A percentile compares a stretch with the other conserved stretches of the same genome.
Conservation (phyloP, 768 basidiomycete genomes). For the Amanita rubescens region DNA sequence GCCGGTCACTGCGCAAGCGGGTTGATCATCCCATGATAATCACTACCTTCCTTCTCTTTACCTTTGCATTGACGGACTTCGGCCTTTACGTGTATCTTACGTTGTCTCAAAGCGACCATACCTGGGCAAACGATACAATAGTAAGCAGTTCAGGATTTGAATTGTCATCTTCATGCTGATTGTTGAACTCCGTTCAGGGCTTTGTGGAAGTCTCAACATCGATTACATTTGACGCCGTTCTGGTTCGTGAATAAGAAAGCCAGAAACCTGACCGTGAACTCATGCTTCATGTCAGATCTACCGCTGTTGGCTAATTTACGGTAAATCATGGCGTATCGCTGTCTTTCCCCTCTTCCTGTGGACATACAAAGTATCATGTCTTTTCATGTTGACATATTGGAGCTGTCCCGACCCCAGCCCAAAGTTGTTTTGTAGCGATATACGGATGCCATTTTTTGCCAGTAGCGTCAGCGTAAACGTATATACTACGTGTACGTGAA, state of each 20-base stretch:
- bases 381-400: not conserved
- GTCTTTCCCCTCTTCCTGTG: not conserved
- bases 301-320: slow-evolving; percentile 3
- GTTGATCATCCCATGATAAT: not conserved
- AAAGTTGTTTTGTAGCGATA: not conserved
- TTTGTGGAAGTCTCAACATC: not conserved
- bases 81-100: not conserved
- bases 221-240: not conserved
- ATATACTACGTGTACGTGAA: slow-evolving; percentile 3
- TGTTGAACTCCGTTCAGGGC: not conserved
- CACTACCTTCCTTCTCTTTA: not conserved
- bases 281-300: not conserved
- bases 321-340: not conserved
- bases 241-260: not conserved
- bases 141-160: not conserved
- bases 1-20: not conserved
- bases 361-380: not conserved
- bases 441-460: not conserved
- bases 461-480: not conserved
- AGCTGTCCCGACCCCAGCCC: too few species aligned
- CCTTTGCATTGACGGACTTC: not conserved
- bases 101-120: not conserved
- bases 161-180: too few species aligned
- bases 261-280: not conserved
- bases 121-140: too few species aligned